Conservation (phyloP, 805 yeast species). For the Huiozyma naganishii region DNA sequence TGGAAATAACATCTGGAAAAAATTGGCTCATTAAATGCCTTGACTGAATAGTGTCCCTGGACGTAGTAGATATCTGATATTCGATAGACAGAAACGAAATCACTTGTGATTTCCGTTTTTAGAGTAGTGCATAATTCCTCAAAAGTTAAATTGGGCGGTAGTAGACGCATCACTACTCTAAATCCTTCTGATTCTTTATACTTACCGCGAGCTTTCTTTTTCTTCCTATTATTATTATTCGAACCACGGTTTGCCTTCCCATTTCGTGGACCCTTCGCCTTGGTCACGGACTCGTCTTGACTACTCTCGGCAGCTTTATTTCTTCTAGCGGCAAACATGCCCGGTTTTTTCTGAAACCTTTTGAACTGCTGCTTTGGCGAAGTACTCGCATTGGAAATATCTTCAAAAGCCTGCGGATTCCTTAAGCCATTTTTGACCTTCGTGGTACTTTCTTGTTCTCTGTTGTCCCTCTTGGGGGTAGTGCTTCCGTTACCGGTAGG, state of each 20-base stretch:
- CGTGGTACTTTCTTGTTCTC: no score
- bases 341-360: no score
- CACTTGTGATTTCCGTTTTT: neutral
- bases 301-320: no score
- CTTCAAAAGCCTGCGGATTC: no score
- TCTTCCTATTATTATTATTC: conserved; percentile 3
- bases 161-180: conserved; percentile 30
- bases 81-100: no score
- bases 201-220: conserved; percentile 4
- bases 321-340: no score
- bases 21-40: conserved; percentile 29
- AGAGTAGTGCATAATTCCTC: conserved; percentile 21
- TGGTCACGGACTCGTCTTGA: neutral
- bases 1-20: conserved; percentile 35
- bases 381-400: no score
- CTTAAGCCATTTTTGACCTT: no score
- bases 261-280: neutral
- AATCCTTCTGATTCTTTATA: conserved; percentile 3
- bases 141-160: conserved; percentile 35
- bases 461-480: no score
- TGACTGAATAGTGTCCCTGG: conserved; percentile 21
- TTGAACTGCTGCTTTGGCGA: no score
- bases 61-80: conserved; percentile 12
- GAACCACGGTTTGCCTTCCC: neutral
- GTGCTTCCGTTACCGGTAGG: no score